Conservation (phyloP, 495 filamentous ascomycete species). For the Trichoderma orchidacearum region DNA sequence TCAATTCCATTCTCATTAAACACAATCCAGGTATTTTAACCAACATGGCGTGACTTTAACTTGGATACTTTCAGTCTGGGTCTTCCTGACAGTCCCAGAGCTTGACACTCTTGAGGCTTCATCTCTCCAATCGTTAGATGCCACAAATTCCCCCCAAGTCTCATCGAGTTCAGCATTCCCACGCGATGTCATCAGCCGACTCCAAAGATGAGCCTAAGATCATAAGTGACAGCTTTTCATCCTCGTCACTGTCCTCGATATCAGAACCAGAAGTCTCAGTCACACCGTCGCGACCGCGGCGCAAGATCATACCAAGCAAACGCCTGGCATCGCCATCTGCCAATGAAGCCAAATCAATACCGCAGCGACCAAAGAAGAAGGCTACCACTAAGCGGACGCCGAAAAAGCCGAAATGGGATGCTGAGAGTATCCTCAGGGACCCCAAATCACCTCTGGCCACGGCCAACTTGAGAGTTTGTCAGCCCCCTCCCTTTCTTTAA, state of each 20-base stretch:
- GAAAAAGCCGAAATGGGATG: conserved; percentile 15
- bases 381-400: conserved; percentile 6
- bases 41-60: too few species aligned
- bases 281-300: neutral
- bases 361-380: conserved; percentile 4
- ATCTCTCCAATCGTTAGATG: too few species aligned
- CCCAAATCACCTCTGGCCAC: conserved; percentile 38
- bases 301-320: neutral
- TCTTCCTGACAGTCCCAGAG: neutral
- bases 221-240: neutral
- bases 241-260: neutral
- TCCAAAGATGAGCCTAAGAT: neutral
- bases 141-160: too few species aligned
- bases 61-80: neutral
- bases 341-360: neutral
- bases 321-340: neutral
- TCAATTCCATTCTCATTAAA: too few species aligned
- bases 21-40: too few species aligned
- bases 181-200: neutral
- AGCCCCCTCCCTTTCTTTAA: neutral
- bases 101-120: neutral
- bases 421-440: conserved; percentile 40
- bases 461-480: conserved; percentile 42
- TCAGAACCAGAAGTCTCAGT: neutral
- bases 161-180: too few species aligned